Base-by-base conservation (phyloP, 805 yeast species). In the Ogataea minuta region DNA sequence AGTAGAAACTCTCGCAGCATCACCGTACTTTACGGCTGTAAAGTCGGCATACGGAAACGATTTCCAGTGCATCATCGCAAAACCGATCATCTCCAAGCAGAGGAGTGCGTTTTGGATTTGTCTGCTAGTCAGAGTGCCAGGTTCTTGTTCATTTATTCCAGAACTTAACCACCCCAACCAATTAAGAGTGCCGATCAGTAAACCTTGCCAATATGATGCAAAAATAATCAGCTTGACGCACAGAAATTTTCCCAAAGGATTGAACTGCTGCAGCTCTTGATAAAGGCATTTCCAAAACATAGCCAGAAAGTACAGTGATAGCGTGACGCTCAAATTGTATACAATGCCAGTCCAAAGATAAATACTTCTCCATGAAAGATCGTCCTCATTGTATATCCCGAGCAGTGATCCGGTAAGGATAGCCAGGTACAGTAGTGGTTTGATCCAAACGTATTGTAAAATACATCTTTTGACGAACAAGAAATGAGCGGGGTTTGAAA, bases 191-290 rank as follows among this genome's bases (percentile, higher is more conserved):
- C 79, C 77, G 31, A 85, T 64, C 1, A 80, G 48, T 7, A 84
- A 64, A 0, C 95, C 88, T 59, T 93, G 99, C 99, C 99, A 93
- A 59, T 89, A 93, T n/a, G 96, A 85, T 16, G 96, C 98, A 70
- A 93, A 93, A 34, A 93, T 90, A 39, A 93, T 88, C 47, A 89
- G 71, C 57, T 93, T 93, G 32, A 93, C 95, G 64, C 97, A 89
- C 27, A 93, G 60, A 59, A 93, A 93, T 63, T 90, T 90, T 9
- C 95, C 89, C 76, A 93, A 80, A 3, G 98, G 98, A 39, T 86
- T 76, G 66, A 82, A 90, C 2, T 82, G 84, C 37, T 67, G 72
- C 49, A 93, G 70, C 52, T 90, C 97, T 2, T 56, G 58, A 64
- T 84, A 80, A n/a, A 93, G 68, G 50, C 95, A 86, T 56, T 79